Evolutionary conservation across 148 eudicot species (phyloP), one percentile per base, ranked within the genome.

Genomic region (Drosera capensis): DNA sequence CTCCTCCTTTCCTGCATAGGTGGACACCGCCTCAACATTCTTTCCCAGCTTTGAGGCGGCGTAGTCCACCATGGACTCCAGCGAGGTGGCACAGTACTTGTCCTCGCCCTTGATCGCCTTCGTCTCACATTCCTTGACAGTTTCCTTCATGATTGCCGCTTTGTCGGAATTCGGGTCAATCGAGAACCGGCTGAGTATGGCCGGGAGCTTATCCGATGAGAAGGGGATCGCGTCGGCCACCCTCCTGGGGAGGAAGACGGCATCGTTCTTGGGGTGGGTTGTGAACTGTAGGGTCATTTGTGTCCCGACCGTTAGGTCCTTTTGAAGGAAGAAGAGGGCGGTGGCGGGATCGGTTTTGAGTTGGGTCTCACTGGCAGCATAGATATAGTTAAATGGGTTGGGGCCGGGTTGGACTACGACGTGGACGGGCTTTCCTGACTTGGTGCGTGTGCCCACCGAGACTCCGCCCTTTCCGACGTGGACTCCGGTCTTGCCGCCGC

Each of bases 61-160:
- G 52, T 65, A 83, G 49, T 83, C 88, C 8, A 83, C 49, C 88
- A 83, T 83, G 1, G 78, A 58, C 54, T 83, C 94, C 26, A 83
- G 28, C 1, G 94, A 83, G 20, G 94, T 79, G 0, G 84, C 73
- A 25, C 94, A 83, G 16, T 57, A 65, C 51, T 68, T 76, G 9
- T 34, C 38, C 39, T 79, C 81, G 2, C 74, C 72, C 5, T 51
- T n/a, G 3, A 66, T 45, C 8, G 49, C 71, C 9, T 46, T 58
- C 19, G 56, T 55, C 51, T 83, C 84, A 7, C 94, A 79, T 19
- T 60, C 66, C 12, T 56, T 45, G 15, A 83, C 43, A 0, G 88
- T 73, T 20, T 66, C 56, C 35, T 63, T 57, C 44, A 83, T 64
- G 4, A 15, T 21, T 8, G 55, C 47, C 15, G 94, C 83, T 9